Evolutionary conservation across 306 rosid genomes (phyloP), one percentile per base, ranked within the genome.

Genomic region (Gastrolobium villosum): DNA sequence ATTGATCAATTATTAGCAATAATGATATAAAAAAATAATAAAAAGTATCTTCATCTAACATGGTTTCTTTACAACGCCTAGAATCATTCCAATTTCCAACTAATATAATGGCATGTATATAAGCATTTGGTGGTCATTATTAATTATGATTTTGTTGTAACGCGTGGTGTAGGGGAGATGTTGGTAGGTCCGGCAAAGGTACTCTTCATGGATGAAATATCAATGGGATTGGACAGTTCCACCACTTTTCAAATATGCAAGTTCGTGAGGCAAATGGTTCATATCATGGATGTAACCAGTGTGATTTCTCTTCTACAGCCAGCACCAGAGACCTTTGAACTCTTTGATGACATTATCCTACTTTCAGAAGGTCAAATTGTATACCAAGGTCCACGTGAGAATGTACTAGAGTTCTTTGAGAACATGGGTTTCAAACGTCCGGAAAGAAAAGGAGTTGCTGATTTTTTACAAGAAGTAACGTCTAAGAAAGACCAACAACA

Each of bases 201-300:
- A 48, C 68, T 92, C 7, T 70, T 92, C 44, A 92, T 92, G 97
- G 97, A 90, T 73, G 97, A 92, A 75, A 90, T 92, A 60, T 92
- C 97, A 46, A 92, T 95, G 4, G 97, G 97, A 4, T 71, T 92
- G 60, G 97, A 92, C 76, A 92, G 97, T 80, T 90, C 97, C 63
- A 88, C 97, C 52, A 88, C 97, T 3, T 92, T 87, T 64, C 97
- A 92, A 44, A 92, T 90, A 20, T 81, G 89, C 87, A 87, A 81
- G 70, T 84, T 81, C 87, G 85, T 92, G 93, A 84, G 79, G 50
- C 97, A 92, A 43, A 81, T 87, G 93, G 97, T 90, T 77, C 95
- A 92, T 70, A 87, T 88, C 20, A 84, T 84, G 82, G 95, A 92
- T 72, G 81, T 84, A 36, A 88, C 97, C 36, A 87, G 84, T 91